Conservation (phyloP, 192 early-diverging fungal species). For the Podila epicladia region DNA sequence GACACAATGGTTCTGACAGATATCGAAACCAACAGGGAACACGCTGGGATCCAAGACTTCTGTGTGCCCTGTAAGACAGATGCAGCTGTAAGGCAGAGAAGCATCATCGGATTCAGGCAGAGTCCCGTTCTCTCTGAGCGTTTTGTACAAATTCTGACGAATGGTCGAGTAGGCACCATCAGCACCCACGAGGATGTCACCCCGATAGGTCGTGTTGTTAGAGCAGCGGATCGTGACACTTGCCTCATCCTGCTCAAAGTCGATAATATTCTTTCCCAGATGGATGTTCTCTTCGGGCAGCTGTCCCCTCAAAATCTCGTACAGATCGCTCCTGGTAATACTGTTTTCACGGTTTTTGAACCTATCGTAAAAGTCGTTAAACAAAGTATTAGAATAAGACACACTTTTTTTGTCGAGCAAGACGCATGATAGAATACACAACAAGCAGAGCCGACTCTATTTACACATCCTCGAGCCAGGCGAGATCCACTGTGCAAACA, state of each 20-base stretch:
- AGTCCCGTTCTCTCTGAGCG: neutral
- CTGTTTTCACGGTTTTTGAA: neutral
- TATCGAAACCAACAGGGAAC: neutral
- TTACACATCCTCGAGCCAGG: no score
- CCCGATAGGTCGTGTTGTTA: neutral
- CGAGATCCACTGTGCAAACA: no score
- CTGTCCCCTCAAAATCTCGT: neutral
- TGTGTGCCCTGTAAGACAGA: neutral
- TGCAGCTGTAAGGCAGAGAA: neutral
- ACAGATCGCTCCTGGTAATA: neutral
- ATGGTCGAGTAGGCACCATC: neutral
- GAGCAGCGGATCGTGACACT: neutral
- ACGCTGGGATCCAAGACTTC: neutral
- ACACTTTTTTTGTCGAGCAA: neutral
- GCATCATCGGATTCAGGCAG: neutral
- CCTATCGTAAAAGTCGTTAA: neutral
- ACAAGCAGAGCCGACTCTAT: no score
- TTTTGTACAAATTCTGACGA: neutral
- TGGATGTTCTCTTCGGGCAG: neutral
- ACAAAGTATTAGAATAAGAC: no score
- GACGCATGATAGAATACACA: no score
- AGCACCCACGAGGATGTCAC: neutral
- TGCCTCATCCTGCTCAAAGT: neutral
- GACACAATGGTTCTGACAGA: neutral
- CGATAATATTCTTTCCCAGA: neutral